Conservation (phyloP, 139 green algal genomes). For the Trebouxia sp. region DNA sequence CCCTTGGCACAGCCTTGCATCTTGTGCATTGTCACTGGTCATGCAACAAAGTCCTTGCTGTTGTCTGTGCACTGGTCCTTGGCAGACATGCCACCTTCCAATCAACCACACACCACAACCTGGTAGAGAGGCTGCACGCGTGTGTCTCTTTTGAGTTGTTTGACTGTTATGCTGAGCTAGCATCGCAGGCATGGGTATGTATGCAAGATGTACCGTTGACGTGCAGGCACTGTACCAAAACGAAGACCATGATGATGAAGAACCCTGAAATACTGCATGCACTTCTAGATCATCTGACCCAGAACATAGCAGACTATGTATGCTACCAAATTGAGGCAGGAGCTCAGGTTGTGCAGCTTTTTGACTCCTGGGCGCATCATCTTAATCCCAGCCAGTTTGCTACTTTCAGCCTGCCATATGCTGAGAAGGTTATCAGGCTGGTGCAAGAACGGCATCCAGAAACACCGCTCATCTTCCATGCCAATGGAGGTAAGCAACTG, state of each 20-base stretch:
- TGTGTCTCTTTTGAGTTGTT: not conserved
- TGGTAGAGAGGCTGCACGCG: too few species aligned
- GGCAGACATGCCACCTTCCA: too few species aligned
- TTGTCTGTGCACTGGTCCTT: too few species aligned
- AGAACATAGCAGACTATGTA: slow-evolving; percentile 83
- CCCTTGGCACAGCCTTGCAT: too few species aligned
- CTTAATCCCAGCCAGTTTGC: slow-evolving; percentile 87
- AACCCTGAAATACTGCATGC: slow-evolving; percentile 86
- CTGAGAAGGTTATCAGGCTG: slow-evolving; percentile 75
- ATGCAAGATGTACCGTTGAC: not conserved
- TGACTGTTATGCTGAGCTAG: not conserved
- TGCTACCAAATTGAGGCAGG: slow-evolving; percentile 94
- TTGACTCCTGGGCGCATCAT: slow-evolving; percentile 98
- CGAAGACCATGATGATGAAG: slow-evolving; percentile 85
- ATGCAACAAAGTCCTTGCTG: too few species aligned
- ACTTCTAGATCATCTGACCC: slow-evolving; percentile 86
- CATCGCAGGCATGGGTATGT: not conserved
- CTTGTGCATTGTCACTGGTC: not conserved
- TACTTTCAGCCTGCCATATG: slow-evolving; percentile 94
- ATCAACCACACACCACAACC: too few species aligned
- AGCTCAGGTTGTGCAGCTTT: slow-evolving; percentile 94
- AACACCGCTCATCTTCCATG: slow-evolving; percentile 96
- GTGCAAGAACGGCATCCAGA: slow-evolving; percentile 77
- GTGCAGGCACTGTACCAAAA: slow-evolving; percentile 62
- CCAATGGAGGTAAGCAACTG: slow-evolving; percentile 87